These are phyloP conservation scores for Cylindrodendrum hubeiense DNA, from an alignment of 2,329 filamentous ascomycete species.

Conservation along the genomic window DNA sequence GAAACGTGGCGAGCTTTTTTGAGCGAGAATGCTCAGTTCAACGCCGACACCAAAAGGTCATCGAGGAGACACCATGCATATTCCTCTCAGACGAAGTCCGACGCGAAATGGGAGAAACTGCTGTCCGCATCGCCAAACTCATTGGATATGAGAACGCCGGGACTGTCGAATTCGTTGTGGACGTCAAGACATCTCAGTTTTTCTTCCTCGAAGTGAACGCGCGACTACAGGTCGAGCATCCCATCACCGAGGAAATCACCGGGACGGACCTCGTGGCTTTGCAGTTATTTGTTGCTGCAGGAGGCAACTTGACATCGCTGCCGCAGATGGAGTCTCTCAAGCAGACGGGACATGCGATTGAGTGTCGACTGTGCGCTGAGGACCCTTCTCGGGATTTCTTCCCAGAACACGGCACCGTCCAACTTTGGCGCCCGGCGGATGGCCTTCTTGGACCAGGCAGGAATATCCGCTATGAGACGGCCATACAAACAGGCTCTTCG, in stretches of 20 bases:
- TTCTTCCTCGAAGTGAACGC: conserved; percentile 62
- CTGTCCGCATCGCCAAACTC: conserved; percentile 46
- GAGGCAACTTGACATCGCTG: conserved; percentile 4
- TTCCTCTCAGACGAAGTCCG: conserved; percentile 37
- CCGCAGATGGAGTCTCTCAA: conserved; percentile 11
- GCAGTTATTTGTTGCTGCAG: conserved; percentile 21
- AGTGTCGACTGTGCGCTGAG: conserved; percentile 59
- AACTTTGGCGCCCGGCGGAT: conserved; percentile 46
- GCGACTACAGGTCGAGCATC: conserved; percentile 59
- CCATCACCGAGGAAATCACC: conserved; percentile 39
- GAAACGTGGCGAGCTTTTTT: conserved; percentile 51
- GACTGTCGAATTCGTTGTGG: conserved; percentile 55
- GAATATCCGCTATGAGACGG: conserved; percentile 56
- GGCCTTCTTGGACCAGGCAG: conserved; percentile 25
- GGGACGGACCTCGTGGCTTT: conserved; percentile 27
- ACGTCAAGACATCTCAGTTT: conserved; percentile 48
- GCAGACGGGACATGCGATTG: conserved; percentile 55
- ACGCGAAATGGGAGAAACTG: conserved; percentile 47
- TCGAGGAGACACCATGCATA: conserved; percentile 52
- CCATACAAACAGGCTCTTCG: conserved; percentile 49
- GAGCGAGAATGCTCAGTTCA: conserved; percentile 62
- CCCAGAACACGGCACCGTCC: conserved; percentile 51
- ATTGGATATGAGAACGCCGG: conserved; percentile 53
- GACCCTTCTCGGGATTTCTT: conserved; percentile 53
- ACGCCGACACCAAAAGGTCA: conserved; percentile 59